Percentiles rank a stretch among this genome's conserved stretches.
Conservation (phyloP, 2,329 filamentous ascomycete genomes). For the Herpotrichia juniperi region DNA sequence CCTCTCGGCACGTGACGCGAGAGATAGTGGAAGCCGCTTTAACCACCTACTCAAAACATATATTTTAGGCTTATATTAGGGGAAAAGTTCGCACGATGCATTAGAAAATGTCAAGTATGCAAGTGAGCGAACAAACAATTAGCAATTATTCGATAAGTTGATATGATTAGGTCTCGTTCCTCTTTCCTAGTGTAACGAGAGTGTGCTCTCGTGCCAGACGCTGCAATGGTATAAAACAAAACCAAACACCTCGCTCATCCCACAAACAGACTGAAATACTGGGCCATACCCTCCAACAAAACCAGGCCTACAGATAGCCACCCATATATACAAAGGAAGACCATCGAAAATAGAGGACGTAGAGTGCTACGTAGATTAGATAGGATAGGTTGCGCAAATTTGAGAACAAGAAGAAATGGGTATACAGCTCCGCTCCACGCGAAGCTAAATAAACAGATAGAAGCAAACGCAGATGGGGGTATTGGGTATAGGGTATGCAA, state of each 20-base stretch:
- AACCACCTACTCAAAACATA: no score
- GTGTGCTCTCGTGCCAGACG: neutral
- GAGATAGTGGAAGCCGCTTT: no score
- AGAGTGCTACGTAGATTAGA: neutral
- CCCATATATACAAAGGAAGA: neutral
- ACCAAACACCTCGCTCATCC: neutral
- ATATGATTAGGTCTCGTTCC: neutral
- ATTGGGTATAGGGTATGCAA: constrained; percentile 10
- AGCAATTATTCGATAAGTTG: no score
- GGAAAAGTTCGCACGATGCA: no score
- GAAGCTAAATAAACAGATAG: constrained; percentile 16
- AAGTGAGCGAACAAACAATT: no score
- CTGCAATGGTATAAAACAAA: constrained; percentile 17
- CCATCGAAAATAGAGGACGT: constrained; percentile 10
- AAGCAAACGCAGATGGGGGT: constrained; percentile 2
- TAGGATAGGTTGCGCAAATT: neutral
- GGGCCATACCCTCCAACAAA: neutral
- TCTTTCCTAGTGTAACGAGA: neutral
- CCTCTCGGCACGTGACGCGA: no score
- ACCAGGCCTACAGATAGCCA: neutral
- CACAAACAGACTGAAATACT: neutral
- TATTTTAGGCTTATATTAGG: no score
- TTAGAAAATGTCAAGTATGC: no score
- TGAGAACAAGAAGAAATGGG: constrained; percentile 3
- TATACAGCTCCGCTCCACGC: constrained; percentile 23